Percentiles rank a stretch among this genome's conserved stretches.
Conservation (phyloP, 169 alveolate genomes). For the Perkinsus marinus region DNA sequence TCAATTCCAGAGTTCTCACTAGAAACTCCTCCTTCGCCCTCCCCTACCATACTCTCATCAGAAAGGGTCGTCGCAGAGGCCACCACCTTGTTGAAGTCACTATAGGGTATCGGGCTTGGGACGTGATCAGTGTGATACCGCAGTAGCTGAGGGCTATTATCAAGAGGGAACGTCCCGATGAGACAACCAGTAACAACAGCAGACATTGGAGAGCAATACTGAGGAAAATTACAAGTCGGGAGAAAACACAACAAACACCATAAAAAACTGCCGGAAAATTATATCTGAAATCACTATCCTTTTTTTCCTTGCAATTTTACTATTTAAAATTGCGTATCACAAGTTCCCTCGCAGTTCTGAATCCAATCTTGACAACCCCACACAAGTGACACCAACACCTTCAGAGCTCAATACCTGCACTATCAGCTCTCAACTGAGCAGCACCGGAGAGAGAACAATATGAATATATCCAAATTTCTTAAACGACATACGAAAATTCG, state of each 20-base stretch:
- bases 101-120: not conserved
- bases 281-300: not conserved
- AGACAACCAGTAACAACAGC: not conserved
- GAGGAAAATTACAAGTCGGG: not conserved
- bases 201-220: not conserved
- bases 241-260: not conserved
- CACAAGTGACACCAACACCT: constrained; percentile 7
- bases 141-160: not conserved
- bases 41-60: not conserved
- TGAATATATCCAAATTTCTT: too few relatives aligned
- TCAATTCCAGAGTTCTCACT: not conserved
- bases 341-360: constrained; percentile 9
- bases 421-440: not conserved
- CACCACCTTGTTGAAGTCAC: not conserved
- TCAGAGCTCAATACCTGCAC: not conserved
- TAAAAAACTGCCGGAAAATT: not conserved
- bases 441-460: constrained; percentile 11
- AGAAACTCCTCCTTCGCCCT: not conserved
- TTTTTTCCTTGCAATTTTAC: not conserved
- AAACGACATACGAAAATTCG: too few relatives aligned
- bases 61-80: not conserved
- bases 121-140: not conserved
- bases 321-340: constrained; percentile 1
- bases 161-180: not conserved
- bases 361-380: constrained; percentile 10